Evolutionary conservation across 441 rosid species (phyloP).

Genomic region (Pelargonium cotyledonis): DNA sequence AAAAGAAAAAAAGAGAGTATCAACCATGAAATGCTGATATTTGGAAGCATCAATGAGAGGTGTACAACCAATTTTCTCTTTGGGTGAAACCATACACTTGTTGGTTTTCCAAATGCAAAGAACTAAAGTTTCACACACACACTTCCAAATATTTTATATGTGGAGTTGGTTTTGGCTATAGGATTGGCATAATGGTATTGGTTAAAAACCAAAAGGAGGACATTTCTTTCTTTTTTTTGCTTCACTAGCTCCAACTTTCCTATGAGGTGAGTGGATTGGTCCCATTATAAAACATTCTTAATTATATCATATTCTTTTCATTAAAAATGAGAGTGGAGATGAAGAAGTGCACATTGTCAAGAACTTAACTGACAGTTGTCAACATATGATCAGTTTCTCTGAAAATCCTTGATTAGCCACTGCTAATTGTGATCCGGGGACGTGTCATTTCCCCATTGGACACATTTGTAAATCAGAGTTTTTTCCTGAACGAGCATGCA

Average conservation of each 20-base stretch:
- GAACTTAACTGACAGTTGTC: constrained; percentile 7
- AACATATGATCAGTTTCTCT: neutral
- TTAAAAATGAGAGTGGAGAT: neutral
- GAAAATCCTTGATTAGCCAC: constrained; percentile 8
- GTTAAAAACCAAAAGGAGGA: constrained; percentile 11
- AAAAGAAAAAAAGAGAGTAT: neutral
- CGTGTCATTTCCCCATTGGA: neutral
- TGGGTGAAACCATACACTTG: constrained; percentile 13
- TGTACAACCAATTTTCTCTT: neutral
- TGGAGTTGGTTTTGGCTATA: constrained; percentile 2
- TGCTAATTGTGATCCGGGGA: neutral
- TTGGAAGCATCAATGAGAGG: constrained; percentile 8
- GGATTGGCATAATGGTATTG: constrained; percentile 11
- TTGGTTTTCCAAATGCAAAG: constrained; percentile 11
- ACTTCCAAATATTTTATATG: constrained; percentile 5
- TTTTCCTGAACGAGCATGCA: too few relatives aligned
- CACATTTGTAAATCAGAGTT: neutral
- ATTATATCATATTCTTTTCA: constrained; percentile 2
- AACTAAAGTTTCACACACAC: constrained; percentile 8
- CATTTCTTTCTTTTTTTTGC: constrained; percentile 6
- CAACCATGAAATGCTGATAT: neutral
- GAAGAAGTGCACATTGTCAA: neutral
- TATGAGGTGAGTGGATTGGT: constrained; percentile 7
- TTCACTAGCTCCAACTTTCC: constrained; percentile 12
- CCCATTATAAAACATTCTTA: constrained; percentile 7